A percentile compares a stretch with the other conserved stretches of the same genome.
These are phyloP conservation scores for Gracilaria vermiculophylla DNA, from an alignment of 23 red algal genomes.

Conservation along the genomic window DNA sequence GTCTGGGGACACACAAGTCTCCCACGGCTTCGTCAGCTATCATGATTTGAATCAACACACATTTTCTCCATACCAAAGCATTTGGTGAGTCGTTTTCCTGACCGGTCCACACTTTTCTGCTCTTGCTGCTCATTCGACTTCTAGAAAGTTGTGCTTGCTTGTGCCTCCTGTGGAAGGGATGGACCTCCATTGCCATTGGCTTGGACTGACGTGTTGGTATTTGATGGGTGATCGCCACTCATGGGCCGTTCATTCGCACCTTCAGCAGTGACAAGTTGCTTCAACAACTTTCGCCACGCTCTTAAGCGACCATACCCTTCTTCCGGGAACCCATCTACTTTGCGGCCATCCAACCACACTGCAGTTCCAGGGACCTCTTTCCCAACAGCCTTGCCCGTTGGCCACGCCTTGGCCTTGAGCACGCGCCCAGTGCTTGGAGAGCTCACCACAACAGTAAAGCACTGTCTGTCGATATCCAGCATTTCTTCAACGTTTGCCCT, in stretches of 20 bases:
- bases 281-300: constrained; percentile 53
- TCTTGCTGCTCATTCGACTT: background rate
- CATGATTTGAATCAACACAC: no score
- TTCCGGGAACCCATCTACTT: constrained; percentile 49
- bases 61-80: no score
- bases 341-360: constrained; percentile 66
- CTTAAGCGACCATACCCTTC: constrained; percentile 33
- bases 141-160: background rate
- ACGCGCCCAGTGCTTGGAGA: constrained; percentile 52
- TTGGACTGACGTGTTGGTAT: background rate
- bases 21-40: no score
- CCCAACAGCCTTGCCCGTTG: constrained; percentile 40
- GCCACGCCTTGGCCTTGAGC: constrained; percentile 66
- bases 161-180: background rate
- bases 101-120: background rate
- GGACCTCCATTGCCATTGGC: background rate
- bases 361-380: constrained; percentile 39
- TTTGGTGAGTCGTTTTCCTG: no score
- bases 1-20: no score
- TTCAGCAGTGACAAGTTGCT: background rate
- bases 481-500: constrained; percentile 51
- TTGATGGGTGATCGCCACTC: background rate
- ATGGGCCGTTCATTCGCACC: background rate
- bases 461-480: constrained; percentile 72
- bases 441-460: constrained; percentile 64